Evolutionary conservation across 306 rosid genomes (phyloP), one percentile per base, ranked within the genome.

Genomic region (Cicer cuneatum): DNA sequence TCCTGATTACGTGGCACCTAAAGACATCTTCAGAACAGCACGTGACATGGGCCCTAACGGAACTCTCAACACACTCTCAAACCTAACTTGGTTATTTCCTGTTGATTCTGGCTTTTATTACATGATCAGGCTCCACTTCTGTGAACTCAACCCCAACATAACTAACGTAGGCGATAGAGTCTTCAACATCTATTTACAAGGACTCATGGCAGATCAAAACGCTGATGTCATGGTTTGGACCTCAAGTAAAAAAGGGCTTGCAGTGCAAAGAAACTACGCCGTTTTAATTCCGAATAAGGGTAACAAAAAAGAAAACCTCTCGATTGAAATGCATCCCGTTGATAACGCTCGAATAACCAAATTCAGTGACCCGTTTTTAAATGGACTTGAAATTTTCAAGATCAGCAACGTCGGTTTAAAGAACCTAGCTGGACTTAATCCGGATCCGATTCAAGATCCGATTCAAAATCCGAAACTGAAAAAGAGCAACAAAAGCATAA

Each of bases 311-410:
- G 21, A 42, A 0, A 78, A 62, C 0, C 62, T 84, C 3, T 78
- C 54, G 0, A 15, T 89, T 7, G 66, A 67, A 15, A 60, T 86
- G 49, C 76, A 73, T 10, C 73, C 83, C 1, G 2, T 14, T 49
- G 19, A 18, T 48, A n/a, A 47, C 1, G n/a, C 10, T 7, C 0
- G 0, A 0, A 0, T 5, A 1, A 4, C 70, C 0, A 0, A 0
- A 0, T 74, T 0, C 62, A 10, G 2, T 0, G 76, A 87, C n/a
- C 80, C 81, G 0, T 37, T 87, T 48, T 60, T 89, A 59, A 89
- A 83, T 35, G 93, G 93, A 0, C 40, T 85, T 0, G 93, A 89
- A 63, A 81, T 89, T 0, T 85, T 89, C 84, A 89, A 87, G 58
- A 37, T 87, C 7, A 87, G 72, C 3, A 39, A 77, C 8, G 0